Conservation (phyloP, 495 filamentous ascomycete species). For the Hyaloscypha finlandica region DNA sequence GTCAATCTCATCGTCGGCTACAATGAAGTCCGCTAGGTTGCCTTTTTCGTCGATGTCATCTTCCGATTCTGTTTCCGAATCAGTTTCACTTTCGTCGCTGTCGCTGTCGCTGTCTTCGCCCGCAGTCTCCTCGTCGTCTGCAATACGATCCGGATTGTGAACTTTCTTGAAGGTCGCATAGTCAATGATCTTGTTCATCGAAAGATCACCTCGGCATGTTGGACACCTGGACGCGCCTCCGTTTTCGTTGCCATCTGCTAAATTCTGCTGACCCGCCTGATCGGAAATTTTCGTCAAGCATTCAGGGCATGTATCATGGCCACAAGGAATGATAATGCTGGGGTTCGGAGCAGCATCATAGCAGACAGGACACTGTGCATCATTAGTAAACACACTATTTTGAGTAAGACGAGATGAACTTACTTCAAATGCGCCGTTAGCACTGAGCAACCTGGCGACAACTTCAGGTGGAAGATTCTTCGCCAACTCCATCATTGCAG, state of each 20-base stretch:
- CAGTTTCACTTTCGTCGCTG: slow-evolving; percentile 41
- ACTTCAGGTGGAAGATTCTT: slow-evolving; percentile 60
- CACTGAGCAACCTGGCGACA: slow-evolving; percentile 66
- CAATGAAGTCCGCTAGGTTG: slow-evolving; percentile 60
- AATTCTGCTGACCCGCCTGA: slow-evolving; percentile 44
- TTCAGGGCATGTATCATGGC: slow-evolving; percentile 77
- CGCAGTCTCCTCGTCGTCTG: slow-evolving; percentile 34
- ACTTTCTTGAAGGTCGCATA: slow-evolving; percentile 73
- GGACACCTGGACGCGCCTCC: slow-evolving; percentile 66
- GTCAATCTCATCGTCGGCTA: slow-evolving; percentile 48
- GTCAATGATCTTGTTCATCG: slow-evolving; percentile 70
- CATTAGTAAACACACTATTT: not conserved
- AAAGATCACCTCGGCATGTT: slow-evolving; percentile 66
- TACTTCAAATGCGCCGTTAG: slow-evolving; percentile 48
- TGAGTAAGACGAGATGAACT: slow-evolving; percentile 27
- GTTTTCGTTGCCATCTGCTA: slow-evolving; percentile 60
- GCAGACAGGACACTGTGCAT: slow-evolving; percentile 78
- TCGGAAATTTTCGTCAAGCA: slow-evolving; percentile 73
- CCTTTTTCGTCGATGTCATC: slow-evolving; percentile 48
- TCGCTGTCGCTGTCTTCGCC: slow-evolving; percentile 37
- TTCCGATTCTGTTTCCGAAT: slow-evolving; percentile 42
- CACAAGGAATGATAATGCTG: slow-evolving; percentile 80
- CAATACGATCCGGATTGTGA: slow-evolving; percentile 49
- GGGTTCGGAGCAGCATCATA: slow-evolving; percentile 75
- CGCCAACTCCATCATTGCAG: slow-evolving; percentile 66